Evolutionary conservation across 1,284 basidiomycete species (phyloP), one percentile per base, ranked within the genome.

Genomic region (Ustilago trichophora): DNA sequence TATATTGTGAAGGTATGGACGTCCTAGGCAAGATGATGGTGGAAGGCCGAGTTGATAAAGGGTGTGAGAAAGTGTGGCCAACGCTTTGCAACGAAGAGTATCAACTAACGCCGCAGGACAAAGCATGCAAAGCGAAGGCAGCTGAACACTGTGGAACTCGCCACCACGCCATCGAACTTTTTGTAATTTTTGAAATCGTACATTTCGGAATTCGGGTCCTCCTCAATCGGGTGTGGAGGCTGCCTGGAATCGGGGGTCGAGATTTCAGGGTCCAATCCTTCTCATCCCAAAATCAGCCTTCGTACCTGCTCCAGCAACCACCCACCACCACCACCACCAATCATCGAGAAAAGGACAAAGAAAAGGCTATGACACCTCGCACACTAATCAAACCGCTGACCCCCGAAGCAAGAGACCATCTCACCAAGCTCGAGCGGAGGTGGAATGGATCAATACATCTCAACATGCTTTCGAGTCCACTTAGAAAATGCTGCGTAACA

Each of bases 401-500:
- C 8, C 12, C 2, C 11, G 4, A 37, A 18, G 49, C 53, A 3
- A n/a, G 24, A 2, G 4, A 32, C 16, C 16, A 48, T 3, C 50
- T 68, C 3, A 13, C 49, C n/a, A 2, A 35, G 0, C 41, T 62
- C 25, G 49, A 62, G 36, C 10, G 31, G 5, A 42, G n/a, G 9
- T 68, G 65, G 65, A 24, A 34, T 2, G 45, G 45, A 21, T 68
- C 65, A 6, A 3, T 62, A 2, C 45, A 57, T 33, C 49, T 68
- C 6, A 8, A n/a, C 7, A 57, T 68, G 58, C 65, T 68, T 11
- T 16, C 53, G 2, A 3, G 26, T 0, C 65, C 65, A 0, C 37
- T 68, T 0, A 57, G 65, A n/a, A 60, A 57, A n/a, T 68, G 65
- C 45, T 34, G 53, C 42, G 65, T 62, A 3, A 57, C 65, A 12